Percentiles rank a stretch among this genome's conserved stretches.
Evolutionary conservation across 345 rosid species (phyloP).

Genomic region (Citrus maxima): DNA sequence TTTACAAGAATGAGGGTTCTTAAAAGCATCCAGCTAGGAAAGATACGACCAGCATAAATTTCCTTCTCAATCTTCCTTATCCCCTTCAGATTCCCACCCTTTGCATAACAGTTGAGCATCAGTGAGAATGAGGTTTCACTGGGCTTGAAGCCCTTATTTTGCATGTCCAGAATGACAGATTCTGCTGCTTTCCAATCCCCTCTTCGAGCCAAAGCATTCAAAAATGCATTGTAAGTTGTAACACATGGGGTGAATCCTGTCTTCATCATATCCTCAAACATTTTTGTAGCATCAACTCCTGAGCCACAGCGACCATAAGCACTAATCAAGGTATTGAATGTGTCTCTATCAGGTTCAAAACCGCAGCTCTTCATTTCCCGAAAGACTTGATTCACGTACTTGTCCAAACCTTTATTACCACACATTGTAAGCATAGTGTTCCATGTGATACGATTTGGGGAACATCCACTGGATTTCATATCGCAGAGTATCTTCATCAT

Average conservation of each 20-base stretch:
- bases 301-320: conserved; percentile 87
- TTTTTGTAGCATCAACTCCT: conserved; percentile 58
- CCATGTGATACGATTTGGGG: conserved; percentile 88
- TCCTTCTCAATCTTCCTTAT: conserved; percentile 64
- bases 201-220: conserved; percentile 75
- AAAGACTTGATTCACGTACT: conserved; percentile 58
- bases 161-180: conserved; percentile 69
- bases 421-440: conserved; percentile 85
- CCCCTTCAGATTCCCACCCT: conserved; percentile 65
- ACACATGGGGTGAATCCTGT: conserved; percentile 78
- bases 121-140: conserved; percentile 72
- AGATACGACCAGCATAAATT: conserved; percentile 60
- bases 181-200: conserved; percentile 85
- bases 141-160: conserved; percentile 69
- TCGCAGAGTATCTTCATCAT: conserved; percentile 72
- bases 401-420: conserved; percentile 66
- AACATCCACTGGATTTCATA: conserved; percentile 78
- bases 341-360: conserved; percentile 84
- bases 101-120: conserved; percentile 75
- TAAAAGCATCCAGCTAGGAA: conserved; percentile 91
- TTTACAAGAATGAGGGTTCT: conserved; percentile 71
- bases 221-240: conserved; percentile 79
- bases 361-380: conserved; percentile 90
- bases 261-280: conserved; percentile 69
- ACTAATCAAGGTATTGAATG: conserved; percentile 77